phyloP scores from a whole-genome alignment of 1,139 yeast species.

The Geotrichum reessii region DNA sequence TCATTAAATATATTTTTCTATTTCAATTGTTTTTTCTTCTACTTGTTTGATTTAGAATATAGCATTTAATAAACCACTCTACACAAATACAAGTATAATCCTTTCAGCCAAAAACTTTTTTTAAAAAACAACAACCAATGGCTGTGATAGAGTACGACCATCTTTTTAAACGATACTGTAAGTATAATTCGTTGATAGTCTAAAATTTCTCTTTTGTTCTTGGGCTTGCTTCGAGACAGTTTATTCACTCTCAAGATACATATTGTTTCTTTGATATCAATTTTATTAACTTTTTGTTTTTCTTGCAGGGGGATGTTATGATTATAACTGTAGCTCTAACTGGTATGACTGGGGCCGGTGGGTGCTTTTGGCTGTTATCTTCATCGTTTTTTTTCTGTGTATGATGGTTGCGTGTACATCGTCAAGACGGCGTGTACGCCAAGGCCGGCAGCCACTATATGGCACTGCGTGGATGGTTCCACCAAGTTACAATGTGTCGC shows the following conservation, averaged over 20 bases:
- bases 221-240: not conserved
- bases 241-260: not conserved
- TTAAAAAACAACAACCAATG: not conserved
- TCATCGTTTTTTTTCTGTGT: slow-evolving; percentile 49
- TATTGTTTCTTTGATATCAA: not conserved
- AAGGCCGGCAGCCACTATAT: slow-evolving; percentile 65
- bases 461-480: slow-evolving; percentile 93
- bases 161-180: slow-evolving; percentile 13
- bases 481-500: slow-evolving; percentile 75
- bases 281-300: not conserved
- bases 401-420: slow-evolving; percentile 41
- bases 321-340: not conserved
- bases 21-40: too few species aligned
- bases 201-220: too few species aligned
- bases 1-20: not conserved
- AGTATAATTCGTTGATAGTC: not conserved
- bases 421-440: slow-evolving; percentile 52
- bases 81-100: not conserved
- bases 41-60: not conserved
- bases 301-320: not conserved
- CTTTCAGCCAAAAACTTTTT: not conserved
- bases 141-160: not conserved
- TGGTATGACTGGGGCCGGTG: slow-evolving; percentile 40
- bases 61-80: not conserved
- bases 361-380: slow-evolving; percentile 45